Conservation (phyloP, 306 rosid species). For the Cucumis hystrix region DNA sequence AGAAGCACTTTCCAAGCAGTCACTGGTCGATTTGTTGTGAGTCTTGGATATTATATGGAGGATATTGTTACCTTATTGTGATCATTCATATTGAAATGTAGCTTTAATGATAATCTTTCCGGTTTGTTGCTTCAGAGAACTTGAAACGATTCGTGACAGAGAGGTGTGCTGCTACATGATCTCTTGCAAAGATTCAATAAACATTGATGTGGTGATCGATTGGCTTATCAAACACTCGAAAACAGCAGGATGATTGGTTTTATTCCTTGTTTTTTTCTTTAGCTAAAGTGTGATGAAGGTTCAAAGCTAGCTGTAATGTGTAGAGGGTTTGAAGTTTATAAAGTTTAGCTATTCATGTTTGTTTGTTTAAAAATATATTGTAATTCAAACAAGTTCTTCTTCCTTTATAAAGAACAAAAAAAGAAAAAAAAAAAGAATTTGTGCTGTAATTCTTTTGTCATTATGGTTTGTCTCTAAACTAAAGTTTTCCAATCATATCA, state of each 20-base stretch:
- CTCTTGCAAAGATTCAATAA: constrained; percentile 91
- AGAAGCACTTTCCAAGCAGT: constrained; percentile 87
- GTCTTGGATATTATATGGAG: constrained; percentile 11
- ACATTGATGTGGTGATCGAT: constrained; percentile 82
- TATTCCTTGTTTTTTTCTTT: background rate
- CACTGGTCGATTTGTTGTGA: constrained; percentile 83
- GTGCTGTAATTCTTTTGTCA: background rate
- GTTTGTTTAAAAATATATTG: background rate
- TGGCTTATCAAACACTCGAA: constrained; percentile 96
- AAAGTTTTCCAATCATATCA: background rate
- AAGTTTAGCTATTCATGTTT: background rate
- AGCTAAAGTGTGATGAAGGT: background rate
- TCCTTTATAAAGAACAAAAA: background rate
- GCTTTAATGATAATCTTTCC: background rate
- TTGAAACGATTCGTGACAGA: constrained; percentile 60
- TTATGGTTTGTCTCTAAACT: background rate
- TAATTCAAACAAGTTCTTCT: background rate
- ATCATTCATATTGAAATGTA: background rate
- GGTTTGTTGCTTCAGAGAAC: constrained; percentile 45
- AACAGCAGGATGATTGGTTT: constrained; percentile 38
- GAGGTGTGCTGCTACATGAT: constrained; percentile 94
- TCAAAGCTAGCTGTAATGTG: background rate
- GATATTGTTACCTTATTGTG: background rate
- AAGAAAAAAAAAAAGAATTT: background rate
- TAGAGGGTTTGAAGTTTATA: background rate